Conservation (phyloP, 1,284 basidiomycete genomes). For the Tilletia caries region DNA sequence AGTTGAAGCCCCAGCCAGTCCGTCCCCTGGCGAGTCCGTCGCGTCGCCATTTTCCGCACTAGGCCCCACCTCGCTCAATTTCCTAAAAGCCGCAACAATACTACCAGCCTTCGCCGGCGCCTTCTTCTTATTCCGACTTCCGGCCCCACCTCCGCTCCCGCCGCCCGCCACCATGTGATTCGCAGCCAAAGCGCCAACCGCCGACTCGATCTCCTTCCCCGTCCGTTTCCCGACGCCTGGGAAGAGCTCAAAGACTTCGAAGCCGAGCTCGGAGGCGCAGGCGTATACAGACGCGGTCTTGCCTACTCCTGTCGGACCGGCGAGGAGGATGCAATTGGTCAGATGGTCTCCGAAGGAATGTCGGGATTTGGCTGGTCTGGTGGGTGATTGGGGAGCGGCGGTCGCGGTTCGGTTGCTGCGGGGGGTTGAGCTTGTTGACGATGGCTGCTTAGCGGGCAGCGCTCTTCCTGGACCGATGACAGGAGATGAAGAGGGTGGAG, state of each 20-base stretch:
- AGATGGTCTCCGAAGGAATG: constrained; percentile 14
- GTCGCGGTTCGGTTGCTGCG: too few species aligned
- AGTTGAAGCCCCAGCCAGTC: too few species aligned
- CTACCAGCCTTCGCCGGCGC: too few species aligned
- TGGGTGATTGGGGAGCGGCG: too few species aligned
- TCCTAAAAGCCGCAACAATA: too few species aligned
- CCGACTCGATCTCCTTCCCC: constrained; percentile 70
- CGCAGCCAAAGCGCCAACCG: constrained; percentile 87
- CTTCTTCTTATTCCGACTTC: too few species aligned
- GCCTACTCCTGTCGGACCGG: constrained; percentile 62
- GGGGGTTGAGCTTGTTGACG: neutral
- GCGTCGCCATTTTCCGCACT: too few species aligned
- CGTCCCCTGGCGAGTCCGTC: too few species aligned
- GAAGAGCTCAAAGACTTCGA: constrained; percentile 95
- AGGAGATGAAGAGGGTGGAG: neutral
- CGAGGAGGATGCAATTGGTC: constrained; percentile 60
- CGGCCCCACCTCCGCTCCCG: constrained; percentile 34
- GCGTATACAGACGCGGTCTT: constrained; percentile 51
- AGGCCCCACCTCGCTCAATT: too few species aligned
- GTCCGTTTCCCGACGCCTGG: constrained; percentile 80
- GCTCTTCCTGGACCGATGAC: constrained; percentile 34
- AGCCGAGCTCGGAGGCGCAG: constrained; percentile 66
- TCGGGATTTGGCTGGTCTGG: neutral
- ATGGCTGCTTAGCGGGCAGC: neutral
- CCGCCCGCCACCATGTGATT: constrained; percentile 60